Base-by-base conservation (phyloP, 176 grass and related monocot species). In the Aegilops bicornis region DNA sequence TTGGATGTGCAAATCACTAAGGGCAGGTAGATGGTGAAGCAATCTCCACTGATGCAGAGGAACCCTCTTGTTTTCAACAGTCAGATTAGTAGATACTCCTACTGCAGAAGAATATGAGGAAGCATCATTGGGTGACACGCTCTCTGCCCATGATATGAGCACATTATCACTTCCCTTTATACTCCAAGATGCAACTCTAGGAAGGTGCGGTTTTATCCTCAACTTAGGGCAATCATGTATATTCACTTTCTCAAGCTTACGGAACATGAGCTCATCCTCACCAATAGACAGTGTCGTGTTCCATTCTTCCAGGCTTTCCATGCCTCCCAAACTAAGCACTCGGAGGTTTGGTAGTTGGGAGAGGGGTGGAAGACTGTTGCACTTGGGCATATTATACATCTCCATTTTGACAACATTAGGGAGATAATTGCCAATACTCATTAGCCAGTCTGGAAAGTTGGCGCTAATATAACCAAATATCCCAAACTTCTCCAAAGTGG, bases 21-120 rank as follows among this genome's bases (percentile, higher is more conserved):
- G 13, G 22, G 19, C 81, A 13, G 48, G n/a, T n/a, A 73, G n/a
- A 10, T 77, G 58, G 12, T 52, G 40, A 77, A 85, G 60, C 40
- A 77, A 65, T 8, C 29, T 85, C 83, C 83, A 85, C 42, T 64
- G 35, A 76, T 84, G 17, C 19, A 76, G 23, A 31, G 82, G 82
- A 17, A 84, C 17, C 19, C 47, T 1, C 3, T 36, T 63, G 24
- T 17, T 47, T 30, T 43, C 10, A n/a, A 84, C 3, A 10, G 9
- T 0, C 22, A 84, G 37, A 30, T 9, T 32, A 12, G 54, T 31
- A 2, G 48, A 52, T 52, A 50, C 47, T 48, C 47, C 47, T 83
- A 39, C 24, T 16, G 35, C 35, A 42, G 24, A 69, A 47, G 48
- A 52, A 52, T 1, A 52, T 17, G 52, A 73, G 50, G 69, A 83